Evolutionary conservation across 148 eudicot species (phyloP), one percentile per base, ranked within the genome.

Genomic region (Gaultheria prostrata): DNA sequence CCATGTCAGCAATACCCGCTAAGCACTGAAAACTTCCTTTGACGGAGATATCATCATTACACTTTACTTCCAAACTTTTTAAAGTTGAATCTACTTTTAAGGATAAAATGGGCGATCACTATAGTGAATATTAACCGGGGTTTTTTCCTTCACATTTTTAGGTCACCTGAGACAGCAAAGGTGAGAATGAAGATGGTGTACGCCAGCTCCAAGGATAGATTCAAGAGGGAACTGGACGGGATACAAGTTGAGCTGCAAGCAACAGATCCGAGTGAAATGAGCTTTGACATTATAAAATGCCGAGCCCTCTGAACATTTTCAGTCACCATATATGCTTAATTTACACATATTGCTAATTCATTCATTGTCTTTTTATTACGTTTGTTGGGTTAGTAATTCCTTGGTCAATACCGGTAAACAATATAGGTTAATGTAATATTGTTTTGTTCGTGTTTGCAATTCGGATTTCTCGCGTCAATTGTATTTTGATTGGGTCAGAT

Each of bases 201-300:
- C n/a, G 69, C 69, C 13, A 61, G 69, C 69, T 61, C 69, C 69
- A 61, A 61, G 69, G 69, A 61, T 61, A 61, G 28, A 61, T 61
- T 61, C 69, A 61, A 61, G 69, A 61, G 69, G 69, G 28, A 61
- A 61, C 13, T 61, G 13, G 69, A 61, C 0, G 69, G 69, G 69
- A 61, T 61, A 61, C 69, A 61, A 61, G 69, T 61, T 61, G 67
- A n/a, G 69, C n/a, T 61, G 69, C 69, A 61, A 20, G 69, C 69
- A 8, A 61, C 30, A n/a, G 26, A 61, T n/a, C 69, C 69, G 1
- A 61, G 69, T 2, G 69, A n/a, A 61, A 61, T 61, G 69, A 61
- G 69, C 69, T 61, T 61, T 61, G 69, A 61, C 4, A 61, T 61
- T 21, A 8, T 61, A 61, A 61, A 61, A 61, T 7, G 69, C 30